Evolutionary conservation across 352 stramenopile genomes (phyloP).

Genomic region (Phytophthora sp.): DNA sequence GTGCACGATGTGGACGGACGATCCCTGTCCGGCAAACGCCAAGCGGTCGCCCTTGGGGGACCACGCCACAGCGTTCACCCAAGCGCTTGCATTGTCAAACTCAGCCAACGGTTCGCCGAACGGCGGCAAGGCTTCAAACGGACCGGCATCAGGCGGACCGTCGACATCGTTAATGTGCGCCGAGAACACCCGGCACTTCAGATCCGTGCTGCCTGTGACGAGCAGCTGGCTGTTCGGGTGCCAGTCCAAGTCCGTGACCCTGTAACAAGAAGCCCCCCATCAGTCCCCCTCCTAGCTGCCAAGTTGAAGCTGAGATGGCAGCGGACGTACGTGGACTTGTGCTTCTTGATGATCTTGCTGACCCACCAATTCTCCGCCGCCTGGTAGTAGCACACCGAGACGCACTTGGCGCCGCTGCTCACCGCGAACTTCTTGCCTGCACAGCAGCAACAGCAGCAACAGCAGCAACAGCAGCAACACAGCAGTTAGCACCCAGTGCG

Average conservation of each 20-base stretch:
- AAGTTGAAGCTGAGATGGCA: constrained; percentile 11
- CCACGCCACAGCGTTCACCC: constrained; percentile 93
- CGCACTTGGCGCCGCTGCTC: constrained; percentile 91
- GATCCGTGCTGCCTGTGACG: constrained; percentile 91
- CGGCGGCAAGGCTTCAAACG: constrained; percentile 74
- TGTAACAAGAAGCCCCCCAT: constrained; percentile 14
- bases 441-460: constrained; percentile 3
- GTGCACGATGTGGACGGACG: constrained; percentile 90
- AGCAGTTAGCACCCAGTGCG: too few relatives aligned
- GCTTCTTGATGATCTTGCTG: constrained; percentile 96
- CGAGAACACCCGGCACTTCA: constrained; percentile 94
- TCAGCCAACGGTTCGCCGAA: constrained; percentile 86
- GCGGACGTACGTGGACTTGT: constrained; percentile 93
- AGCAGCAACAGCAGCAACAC: background rate
- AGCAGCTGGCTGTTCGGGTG: constrained; percentile 94
- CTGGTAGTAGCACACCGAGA: constrained; percentile 95
- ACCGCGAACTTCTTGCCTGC: constrained; percentile 94
- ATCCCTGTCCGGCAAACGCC: constrained; percentile 92
- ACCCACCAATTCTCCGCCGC: constrained; percentile 95
- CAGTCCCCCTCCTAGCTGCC: background rate
- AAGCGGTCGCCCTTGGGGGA: constrained; percentile 89
- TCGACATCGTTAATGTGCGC: constrained; percentile 90
- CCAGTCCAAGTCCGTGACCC: constrained; percentile 90
- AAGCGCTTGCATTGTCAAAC: constrained; percentile 90
- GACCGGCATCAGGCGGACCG: constrained; percentile 60